phyloP scores from a whole-genome alignment of 2,329 filamentous ascomycete species.

The Aspergillus neotritici region DNA sequence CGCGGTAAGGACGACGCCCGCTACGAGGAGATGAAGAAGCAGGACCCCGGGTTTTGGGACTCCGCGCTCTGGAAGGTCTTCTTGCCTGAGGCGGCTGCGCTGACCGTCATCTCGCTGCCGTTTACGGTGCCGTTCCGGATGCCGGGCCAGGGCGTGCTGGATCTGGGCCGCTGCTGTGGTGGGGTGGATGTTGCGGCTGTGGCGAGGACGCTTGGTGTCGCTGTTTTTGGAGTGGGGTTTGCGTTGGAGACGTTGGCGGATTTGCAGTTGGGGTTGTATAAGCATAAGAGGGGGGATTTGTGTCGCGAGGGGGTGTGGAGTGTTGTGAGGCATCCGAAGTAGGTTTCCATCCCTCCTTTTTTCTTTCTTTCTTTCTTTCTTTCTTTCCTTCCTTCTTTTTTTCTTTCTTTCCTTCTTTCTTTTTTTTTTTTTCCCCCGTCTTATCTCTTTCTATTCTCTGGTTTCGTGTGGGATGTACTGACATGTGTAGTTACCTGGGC shows the following conservation, averaged over 20 bases:
- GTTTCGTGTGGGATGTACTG: too few relatives aligned
- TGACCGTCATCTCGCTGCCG: conserved; percentile 53
- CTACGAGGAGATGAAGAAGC: conserved; percentile 47
- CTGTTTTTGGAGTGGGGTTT: conserved; percentile 53
- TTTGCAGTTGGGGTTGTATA: conserved; percentile 50
- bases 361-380: not conserved
- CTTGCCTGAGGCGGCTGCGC: conserved; percentile 53
- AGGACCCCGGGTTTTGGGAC: conserved; percentile 53
- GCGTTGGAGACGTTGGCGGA: conserved; percentile 54
- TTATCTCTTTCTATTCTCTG: not conserved
- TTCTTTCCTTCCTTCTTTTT: not conserved
- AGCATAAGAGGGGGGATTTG: conserved; percentile 39
- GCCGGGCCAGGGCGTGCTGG: conserved; percentile 21
- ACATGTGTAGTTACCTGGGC: conserved; percentile 48
- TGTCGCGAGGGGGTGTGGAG: conserved; percentile 57
- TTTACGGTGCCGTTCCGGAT: conserved; percentile 51
- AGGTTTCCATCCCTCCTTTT: conserved; percentile 22
- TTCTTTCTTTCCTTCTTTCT: not conserved
- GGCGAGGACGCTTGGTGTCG: conserved; percentile 45
- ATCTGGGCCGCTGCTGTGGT: conserved; percentile 17
- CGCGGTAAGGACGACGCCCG: conserved; percentile 53
- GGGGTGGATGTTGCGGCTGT: conserved; percentile 9
- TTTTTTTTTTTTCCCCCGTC: not conserved
- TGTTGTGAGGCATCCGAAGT: conserved; percentile 59
- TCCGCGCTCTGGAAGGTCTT: conserved; percentile 51